Percentiles rank a stretch among this genome's conserved stretches.
These are phyloP conservation scores for Ceratocystis lukuohia DNA, from an alignment of 2,329 filamentous ascomycete species.

Conservation along the genomic window DNA sequence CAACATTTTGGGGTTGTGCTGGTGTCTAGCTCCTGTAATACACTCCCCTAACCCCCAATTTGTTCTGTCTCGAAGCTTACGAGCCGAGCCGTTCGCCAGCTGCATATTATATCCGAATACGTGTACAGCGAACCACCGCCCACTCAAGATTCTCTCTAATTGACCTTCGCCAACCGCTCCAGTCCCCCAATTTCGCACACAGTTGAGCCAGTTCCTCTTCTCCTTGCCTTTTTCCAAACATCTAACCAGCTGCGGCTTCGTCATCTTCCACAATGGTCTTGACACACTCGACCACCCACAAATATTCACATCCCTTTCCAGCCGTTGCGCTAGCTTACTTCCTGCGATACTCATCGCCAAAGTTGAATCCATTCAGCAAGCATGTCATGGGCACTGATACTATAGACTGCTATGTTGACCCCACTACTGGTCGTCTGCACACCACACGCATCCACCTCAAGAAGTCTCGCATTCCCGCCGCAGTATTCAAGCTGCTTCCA, in stretches of 20 bases:
- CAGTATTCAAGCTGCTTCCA: constrained; percentile 63
- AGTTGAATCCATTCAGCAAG: constrained; percentile 63
- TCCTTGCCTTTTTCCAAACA: not conserved
- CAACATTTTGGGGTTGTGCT: not conserved
- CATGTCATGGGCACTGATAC: constrained; percentile 77
- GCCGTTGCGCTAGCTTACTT: constrained; percentile 83
- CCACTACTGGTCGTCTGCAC: constrained; percentile 57
- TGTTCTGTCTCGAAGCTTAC: not conserved
- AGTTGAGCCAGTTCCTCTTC: not conserved
- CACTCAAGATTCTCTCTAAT: not conserved
- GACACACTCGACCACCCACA: constrained; percentile 53
- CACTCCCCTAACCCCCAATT: not conserved
- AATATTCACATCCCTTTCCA: constrained; percentile 68
- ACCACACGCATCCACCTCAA: constrained; percentile 73
- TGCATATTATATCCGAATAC: constrained; percentile 1
- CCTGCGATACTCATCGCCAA: constrained; percentile 62
- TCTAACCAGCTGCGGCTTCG: not conserved
- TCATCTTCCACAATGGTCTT: constrained; percentile 40
- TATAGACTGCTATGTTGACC: constrained; percentile 60
- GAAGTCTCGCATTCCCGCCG: constrained; percentile 61
- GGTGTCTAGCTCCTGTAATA: not conserved
- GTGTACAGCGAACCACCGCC: not conserved
- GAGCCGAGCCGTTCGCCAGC: not conserved
- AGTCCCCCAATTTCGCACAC: not conserved
- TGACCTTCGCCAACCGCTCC: not conserved